Conservation (phyloP, 2,329 filamentous ascomycete species). For the Coniella vitis region DNA sequence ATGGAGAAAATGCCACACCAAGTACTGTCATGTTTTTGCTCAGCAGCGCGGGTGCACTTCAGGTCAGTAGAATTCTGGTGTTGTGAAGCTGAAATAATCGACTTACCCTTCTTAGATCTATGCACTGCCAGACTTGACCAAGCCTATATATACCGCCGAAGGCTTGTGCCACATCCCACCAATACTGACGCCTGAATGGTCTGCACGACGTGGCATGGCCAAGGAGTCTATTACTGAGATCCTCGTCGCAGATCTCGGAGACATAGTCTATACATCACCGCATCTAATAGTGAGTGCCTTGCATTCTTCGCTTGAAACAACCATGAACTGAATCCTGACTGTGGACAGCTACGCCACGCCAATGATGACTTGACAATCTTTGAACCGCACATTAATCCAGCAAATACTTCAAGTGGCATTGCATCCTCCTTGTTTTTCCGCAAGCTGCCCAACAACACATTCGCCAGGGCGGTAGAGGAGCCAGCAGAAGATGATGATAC, state of each 20-base stretch:
- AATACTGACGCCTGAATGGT: constrained; percentile 64
- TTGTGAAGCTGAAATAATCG: neutral
- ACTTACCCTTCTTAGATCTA: constrained; percentile 54
- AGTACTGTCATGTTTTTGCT: constrained; percentile 71
- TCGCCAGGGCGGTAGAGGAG: constrained; percentile 52
- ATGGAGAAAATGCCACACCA: constrained; percentile 33
- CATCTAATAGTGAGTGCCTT: constrained; percentile 72
- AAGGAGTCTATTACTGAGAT: constrained; percentile 74
- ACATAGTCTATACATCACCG: constrained; percentile 60
- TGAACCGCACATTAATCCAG: constrained; percentile 59
- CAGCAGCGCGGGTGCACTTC: constrained; percentile 64
- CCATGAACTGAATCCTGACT: constrained; percentile 5
- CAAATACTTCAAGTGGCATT: constrained; percentile 35
- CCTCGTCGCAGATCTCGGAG: constrained; percentile 77
- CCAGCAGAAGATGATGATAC: constrained; percentile 41
- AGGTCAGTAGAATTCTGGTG: constrained; percentile 45
- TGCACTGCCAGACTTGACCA: constrained; percentile 64
- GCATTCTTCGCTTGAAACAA: neutral
- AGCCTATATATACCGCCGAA: constrained; percentile 67
- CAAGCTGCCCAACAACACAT: constrained; percentile 62
- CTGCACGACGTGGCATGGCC: constrained; percentile 60
- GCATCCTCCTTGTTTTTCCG: constrained; percentile 62
- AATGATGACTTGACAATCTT: constrained; percentile 84
- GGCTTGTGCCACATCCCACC: constrained; percentile 73
- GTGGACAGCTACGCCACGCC: constrained; percentile 60